These are phyloP conservation scores for Gossypium trilobum DNA, from an alignment of 441 rosid genomes.

Conservation along the genomic window DNA sequence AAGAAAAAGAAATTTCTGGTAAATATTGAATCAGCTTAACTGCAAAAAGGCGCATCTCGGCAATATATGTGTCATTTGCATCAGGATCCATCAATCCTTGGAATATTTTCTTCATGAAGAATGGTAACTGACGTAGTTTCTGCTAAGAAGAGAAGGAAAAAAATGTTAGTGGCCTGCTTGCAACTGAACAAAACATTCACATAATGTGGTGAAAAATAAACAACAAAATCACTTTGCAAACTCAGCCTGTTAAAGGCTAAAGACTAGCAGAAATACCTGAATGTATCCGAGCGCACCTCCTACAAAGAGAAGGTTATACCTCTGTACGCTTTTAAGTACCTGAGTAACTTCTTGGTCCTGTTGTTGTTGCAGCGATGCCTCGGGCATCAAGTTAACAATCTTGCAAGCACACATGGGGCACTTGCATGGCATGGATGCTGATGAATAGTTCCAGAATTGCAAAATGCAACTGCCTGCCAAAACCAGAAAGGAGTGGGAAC, in stretches of 20 bases:
- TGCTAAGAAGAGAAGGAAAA: conserved; percentile 26
- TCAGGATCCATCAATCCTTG: conserved; percentile 67
- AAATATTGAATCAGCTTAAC: conserved; percentile 34
- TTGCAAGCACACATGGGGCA: conserved; percentile 70
- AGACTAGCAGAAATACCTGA: conserved; percentile 35
- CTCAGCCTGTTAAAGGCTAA: too few relatives aligned
- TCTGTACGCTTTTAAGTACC: conserved; percentile 43
- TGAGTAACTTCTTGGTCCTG: conserved; percentile 44
- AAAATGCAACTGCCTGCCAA: conserved; percentile 58
- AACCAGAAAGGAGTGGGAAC: neutral
- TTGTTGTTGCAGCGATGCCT: conserved; percentile 31
- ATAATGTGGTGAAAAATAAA: neutral
- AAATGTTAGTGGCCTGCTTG: conserved; percentile 6
- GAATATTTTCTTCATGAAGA: conserved; percentile 52
- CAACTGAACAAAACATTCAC: conserved; percentile 5
- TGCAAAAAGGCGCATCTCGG: conserved; percentile 60
- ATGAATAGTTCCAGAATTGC: conserved; percentile 73
- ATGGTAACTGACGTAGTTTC: conserved; percentile 54
- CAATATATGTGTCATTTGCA: conserved; percentile 34
- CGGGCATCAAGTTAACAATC: conserved; percentile 49
- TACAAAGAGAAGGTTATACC: conserved; percentile 62
- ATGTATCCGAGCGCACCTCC: conserved; percentile 52
- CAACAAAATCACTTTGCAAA: neutral
- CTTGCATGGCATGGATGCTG: conserved; percentile 65
- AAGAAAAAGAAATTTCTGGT: neutral